phyloP scores from a whole-genome alignment of 73 alveolate genomes.

The Tetrahymena borealis region DNA sequence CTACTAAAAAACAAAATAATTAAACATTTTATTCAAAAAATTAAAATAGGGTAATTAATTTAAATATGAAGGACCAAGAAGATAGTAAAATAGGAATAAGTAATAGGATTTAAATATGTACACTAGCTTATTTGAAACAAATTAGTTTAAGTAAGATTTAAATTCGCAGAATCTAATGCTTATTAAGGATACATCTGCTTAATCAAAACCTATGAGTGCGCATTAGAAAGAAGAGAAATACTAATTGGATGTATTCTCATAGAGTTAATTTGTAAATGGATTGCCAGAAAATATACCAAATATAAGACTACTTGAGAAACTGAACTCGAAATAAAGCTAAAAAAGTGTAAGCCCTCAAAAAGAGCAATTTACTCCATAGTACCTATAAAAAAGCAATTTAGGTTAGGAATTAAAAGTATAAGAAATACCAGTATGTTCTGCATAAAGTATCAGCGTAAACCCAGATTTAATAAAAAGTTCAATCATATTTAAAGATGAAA shows the following conservation, averaged over 20 bases:
- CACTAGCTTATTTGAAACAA: not conserved
- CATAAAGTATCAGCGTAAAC: no score
- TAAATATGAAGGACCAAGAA: not conserved
- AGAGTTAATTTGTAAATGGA: not conserved
- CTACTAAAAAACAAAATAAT: no score
- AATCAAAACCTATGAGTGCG: no score
- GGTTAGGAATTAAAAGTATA: no score
- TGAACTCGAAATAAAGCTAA: not conserved
- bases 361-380: no score
- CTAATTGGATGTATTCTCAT: not conserved
- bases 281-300: not conserved
- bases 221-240: not conserved
- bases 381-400: no score
- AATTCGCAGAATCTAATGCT: not conserved
- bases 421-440: no score
- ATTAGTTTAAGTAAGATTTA: not conserved
- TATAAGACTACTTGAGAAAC: not conserved
- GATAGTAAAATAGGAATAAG: not conserved
- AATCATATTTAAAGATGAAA: no score
- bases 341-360: not conserved
- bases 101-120: not conserved
- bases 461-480: no score
- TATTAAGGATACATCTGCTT: not conserved
- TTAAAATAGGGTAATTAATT: not conserved
- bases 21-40: no score